Evolutionary conservation across 768 basidiomycete species (phyloP).

Genomic region (Trametes cingulata): DNA sequence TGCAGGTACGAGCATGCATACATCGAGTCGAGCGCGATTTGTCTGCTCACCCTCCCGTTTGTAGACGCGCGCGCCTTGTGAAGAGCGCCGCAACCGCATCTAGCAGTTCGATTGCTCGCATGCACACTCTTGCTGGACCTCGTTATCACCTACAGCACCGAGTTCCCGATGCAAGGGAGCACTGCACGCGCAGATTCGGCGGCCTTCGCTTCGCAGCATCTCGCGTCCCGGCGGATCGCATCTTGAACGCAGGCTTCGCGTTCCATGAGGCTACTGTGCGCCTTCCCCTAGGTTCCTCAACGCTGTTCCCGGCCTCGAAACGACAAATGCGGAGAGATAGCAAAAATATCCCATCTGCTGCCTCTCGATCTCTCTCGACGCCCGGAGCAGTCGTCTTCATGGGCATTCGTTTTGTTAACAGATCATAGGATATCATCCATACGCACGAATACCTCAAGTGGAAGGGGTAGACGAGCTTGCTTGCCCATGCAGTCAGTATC

Average conservation of each 20-base stretch:
- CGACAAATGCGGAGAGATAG: neutral
- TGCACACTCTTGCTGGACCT: neutral
- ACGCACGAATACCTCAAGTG: too few relatives aligned
- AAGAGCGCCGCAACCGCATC: neutral
- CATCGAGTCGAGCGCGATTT: too few relatives aligned
- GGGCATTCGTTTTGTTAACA: too few relatives aligned
- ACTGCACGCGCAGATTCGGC: neutral
- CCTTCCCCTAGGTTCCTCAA: neutral
- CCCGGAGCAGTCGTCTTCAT: too few relatives aligned
- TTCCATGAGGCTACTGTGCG: slow-evolving; percentile 18
- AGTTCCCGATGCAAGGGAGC: neutral
- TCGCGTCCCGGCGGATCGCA: slow-evolving; percentile 13
- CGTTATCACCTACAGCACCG: neutral
- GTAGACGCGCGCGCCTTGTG: neutral
- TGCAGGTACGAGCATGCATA: too few relatives aligned
- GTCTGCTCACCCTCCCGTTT: too few relatives aligned
- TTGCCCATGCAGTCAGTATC: too few relatives aligned
- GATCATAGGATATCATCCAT: too few relatives aligned
- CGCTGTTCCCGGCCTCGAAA: neutral
- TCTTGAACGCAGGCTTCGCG: slow-evolving; percentile 7
- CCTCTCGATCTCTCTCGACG: too few relatives aligned
- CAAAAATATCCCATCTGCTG: too few relatives aligned
- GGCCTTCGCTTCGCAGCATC: neutral
- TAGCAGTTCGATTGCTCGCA: neutral
- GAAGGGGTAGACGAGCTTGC: too few relatives aligned